Percentiles rank a stretch among this genome's conserved stretches.
phyloP scores from a whole-genome alignment of 2,329 filamentous ascomycete species.

The Kalmusia sp. region DNA sequence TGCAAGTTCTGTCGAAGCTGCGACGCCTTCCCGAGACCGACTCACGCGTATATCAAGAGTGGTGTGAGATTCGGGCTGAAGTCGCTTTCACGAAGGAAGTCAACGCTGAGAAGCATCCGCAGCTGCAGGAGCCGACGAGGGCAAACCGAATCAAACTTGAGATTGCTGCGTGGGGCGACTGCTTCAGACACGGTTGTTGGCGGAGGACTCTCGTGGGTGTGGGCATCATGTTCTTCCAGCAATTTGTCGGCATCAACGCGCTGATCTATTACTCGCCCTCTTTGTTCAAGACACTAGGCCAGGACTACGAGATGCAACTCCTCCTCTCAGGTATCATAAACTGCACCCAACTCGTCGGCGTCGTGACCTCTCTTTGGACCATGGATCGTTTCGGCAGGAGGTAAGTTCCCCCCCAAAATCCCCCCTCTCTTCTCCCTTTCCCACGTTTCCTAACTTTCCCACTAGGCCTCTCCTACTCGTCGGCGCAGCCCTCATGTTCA shows the following conservation, averaged over 20 bases:
- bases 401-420: slow-evolving; percentile 1
- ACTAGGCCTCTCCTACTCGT: slow-evolving; percentile 49
- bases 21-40: slow-evolving; percentile 59
- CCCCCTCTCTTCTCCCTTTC: too few relatives aligned
- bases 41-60: slow-evolving; percentile 59
- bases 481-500: slow-evolving; percentile 56
- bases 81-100: slow-evolving; percentile 60
- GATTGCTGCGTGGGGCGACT: slow-evolving; percentile 54
- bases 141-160: slow-evolving; percentile 53
- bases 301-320: slow-evolving; percentile 58
- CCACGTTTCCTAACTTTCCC: too few relatives aligned
- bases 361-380: slow-evolving; percentile 47
- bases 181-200: slow-evolving; percentile 55
- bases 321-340: slow-evolving; percentile 63
- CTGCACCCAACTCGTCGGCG: slow-evolving; percentile 39
- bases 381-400: slow-evolving; percentile 52
- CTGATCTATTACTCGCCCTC: slow-evolving; percentile 68
- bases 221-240: slow-evolving; percentile 54
- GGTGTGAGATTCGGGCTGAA: slow-evolving; percentile 61
- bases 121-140: slow-evolving; percentile 35
- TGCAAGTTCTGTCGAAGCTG: slow-evolving; percentile 57
- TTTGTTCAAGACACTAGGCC: slow-evolving; percentile 66
- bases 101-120: slow-evolving; percentile 46
- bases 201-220: slow-evolving; percentile 51
- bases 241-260: slow-evolving; percentile 54